Evolutionary conservation across 2,329 filamentous ascomycete species (phyloP), one percentile per base, ranked within the genome.

Genomic region (Colletotrichum nymphaeae): DNA sequence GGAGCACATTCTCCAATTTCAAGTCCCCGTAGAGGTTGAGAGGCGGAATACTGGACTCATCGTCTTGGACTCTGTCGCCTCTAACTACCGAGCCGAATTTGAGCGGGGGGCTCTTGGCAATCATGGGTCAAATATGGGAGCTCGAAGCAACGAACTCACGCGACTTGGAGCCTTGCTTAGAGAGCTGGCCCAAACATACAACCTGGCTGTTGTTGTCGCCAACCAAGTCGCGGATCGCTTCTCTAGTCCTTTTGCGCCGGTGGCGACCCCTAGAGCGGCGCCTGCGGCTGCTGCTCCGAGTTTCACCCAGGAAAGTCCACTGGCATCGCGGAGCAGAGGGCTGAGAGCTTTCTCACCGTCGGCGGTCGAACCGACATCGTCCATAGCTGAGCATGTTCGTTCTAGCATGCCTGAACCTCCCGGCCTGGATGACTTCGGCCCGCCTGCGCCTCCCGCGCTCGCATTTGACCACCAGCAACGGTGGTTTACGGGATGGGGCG

Each of bases 181-280:
- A 46, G 89, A 92, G 52, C 85, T 98, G 1, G 97, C 97, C 1
- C 89, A 90, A 49, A 89, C 88, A 55, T 87, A 97, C 78, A 88
- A 93, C 76, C 86, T 98, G 58, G 95, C 95, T 28, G 88, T 99
- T 32, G 95, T 99, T 1, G 93, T 98, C 3, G 94, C 96, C 5
- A 99, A 99, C 80, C 97, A 99, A 82, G 96, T 99, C 35, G 94
- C 94, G 6, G 97, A 99, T 83, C 92, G 95, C 5, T 97, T 99
- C 77, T 76, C 79, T 66, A 79, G 64, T 35, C 74, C 68, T 32
- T 68, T 79, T 7, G 67, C 67, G 63, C 77, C 76, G 63, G 60
- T 76, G 52, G 52, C 60, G 26, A 79, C 78, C 22, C 75, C 67
- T 30, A 70, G 76, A 42, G 72, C 75, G 63, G 76, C 76, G 37